Base-by-base conservation (phyloP, 345 rosid genomes). In the Acer negundo region DNA sequence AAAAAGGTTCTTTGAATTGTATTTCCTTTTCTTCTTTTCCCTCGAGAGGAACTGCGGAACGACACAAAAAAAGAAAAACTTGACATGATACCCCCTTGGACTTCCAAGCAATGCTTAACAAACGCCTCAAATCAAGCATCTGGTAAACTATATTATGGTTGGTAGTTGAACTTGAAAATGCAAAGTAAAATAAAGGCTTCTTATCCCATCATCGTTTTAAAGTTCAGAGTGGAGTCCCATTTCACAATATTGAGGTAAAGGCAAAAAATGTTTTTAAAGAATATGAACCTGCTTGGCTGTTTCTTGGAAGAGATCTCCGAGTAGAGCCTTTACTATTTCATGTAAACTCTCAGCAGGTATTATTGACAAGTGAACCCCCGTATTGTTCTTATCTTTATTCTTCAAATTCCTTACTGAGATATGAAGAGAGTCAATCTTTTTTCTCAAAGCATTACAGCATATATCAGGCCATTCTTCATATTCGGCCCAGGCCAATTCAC, bases 401-500 rank as follows among this genome's bases (percentile, higher is more conserved):
- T 78, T 87, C 81, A 88, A 66, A 69, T 67, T 80, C 79, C 58
- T 78, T 53, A 88, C 23, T 7, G 86, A 77, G 28, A 65, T 55
- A 31, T 71, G 82, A 61, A 90, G 86, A 75, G 19, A 70, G 53
- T 79, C 56, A 6, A 87, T 81, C 86, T 84, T 87, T 59, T 79
- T 77, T 75, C 84, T 82, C 81, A 94, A 84, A 72, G 85, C 79
- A 80, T 81, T 84, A 79, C 74, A 82, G 72, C 87, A 88, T 16
- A 78, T 69, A n/a, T 79, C 82, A 77, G 79, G 19, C 87, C 92
- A 92, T 19, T 86, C 86, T 38, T 88, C 84, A 75, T 83, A 73
- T 78, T 90, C 89, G 28, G 72, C 78, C 86, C 89, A 89, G 2
- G 87, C 90, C 22, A 86, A 62, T 74, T 89, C 87, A 69, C 80